Evolutionary conservation across 2,329 filamentous ascomycete species (phyloP), one percentile per base, ranked within the genome.

Genomic region (Penicillium sp.): DNA sequence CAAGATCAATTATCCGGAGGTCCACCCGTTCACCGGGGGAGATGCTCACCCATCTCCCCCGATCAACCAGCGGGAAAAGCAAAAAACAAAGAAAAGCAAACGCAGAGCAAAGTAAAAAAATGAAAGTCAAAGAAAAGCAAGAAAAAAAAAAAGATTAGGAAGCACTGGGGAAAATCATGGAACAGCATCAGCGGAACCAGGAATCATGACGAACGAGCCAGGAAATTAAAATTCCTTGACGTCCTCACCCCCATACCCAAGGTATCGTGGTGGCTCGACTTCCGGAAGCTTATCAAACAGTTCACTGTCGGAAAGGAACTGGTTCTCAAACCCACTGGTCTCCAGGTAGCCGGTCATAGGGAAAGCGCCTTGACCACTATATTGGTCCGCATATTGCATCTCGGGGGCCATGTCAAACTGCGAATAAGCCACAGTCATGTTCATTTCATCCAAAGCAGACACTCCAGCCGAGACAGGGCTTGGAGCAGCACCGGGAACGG

Each of bases 1-100:
- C 29, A 53, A 29, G 9, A 47, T 38, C 15, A 4, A 52, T 52
- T 52, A 44, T 52, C 49, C 38, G 49, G 27, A 52, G 29, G 33
- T 42, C 13, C 19, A 17, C 27, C 38, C 21, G 29, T 44, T 53
- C 23, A 36, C 23, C 5, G 10, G 15, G 21, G n/a, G n/a, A 12
- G 13, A 31, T 19, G 36, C 50, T 53, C 50, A 53, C 50, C 50
- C 39, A 17, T 21, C 42, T 36, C 41, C 13, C 5, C 23, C 23
- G 1, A 23, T 29, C 41, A 53, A 27, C 31, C n/a, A 27, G 21
- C 49, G 9, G 3, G 6, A 47, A 53, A 44, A 43, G 5, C 6
- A 44, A 17, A 45, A 21, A 25, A 52, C 15, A 12, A 31, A 12
- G 4, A 39, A 39, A 27, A 12, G 15, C 21, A 50, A 29, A 36